Conservation (phyloP, 768 basidiomycete genomes). For the Paxillus involutus region DNA sequence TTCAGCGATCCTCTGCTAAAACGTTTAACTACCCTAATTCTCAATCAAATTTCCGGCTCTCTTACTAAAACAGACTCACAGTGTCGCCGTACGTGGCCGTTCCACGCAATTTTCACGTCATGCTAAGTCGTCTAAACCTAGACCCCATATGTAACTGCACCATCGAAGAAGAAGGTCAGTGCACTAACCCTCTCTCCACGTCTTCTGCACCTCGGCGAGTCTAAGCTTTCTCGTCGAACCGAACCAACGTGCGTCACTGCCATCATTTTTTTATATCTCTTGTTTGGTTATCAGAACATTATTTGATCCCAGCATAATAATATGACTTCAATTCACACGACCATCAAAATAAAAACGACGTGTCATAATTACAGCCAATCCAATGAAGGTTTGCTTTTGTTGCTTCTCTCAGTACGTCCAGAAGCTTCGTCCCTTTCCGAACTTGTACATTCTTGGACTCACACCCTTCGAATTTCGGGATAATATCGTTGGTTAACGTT, state of each 20-base stretch:
- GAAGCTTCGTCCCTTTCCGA: constrained; percentile 10
- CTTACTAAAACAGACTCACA: constrained; percentile 14
- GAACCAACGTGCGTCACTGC: too few relatives aligned
- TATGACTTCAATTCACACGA: too few relatives aligned
- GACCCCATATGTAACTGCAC: too few relatives aligned
- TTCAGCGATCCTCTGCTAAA: constrained; percentile 23
- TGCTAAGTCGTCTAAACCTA: neutral
- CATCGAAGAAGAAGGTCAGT: too few relatives aligned
- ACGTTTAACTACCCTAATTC: constrained; percentile 34
- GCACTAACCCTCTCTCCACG: too few relatives aligned
- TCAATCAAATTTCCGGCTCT: constrained; percentile 23
- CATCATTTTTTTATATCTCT: constrained; percentile 17
- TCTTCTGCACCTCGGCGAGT: too few relatives aligned
- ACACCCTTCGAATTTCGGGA: constrained; percentile 9
- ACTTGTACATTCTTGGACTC: constrained; percentile 4
- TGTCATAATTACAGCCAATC: constrained; percentile 24
- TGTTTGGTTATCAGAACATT: constrained; percentile 8
- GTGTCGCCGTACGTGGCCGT: neutral
- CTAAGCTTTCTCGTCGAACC: too few relatives aligned
- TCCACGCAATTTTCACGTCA: constrained; percentile 19
- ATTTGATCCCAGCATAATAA: constrained; percentile 6
- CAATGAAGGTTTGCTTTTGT: neutral
- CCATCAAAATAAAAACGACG: neutral
- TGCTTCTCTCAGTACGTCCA: neutral
- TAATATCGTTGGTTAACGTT: neutral